Base-by-base conservation (phyloP, 352 stramenopile species). In the Pythium scleroteichum region DNA sequence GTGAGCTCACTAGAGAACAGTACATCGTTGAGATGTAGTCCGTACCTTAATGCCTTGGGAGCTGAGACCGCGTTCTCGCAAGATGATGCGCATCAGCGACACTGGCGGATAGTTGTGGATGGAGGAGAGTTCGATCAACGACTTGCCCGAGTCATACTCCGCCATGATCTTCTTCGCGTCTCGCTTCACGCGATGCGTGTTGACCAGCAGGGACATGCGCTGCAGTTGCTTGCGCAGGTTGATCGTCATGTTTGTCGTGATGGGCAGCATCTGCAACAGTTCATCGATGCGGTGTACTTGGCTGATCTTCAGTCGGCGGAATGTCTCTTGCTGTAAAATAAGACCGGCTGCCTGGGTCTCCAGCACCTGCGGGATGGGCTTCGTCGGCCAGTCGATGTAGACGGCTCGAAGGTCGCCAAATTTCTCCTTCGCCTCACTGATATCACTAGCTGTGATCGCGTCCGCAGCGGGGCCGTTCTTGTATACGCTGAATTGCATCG, bases 181-280 rank as follows among this genome's bases (percentile, higher is more conserved):
- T 22, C 78, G 78, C 24, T 83, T 82, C 4, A 94, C 82, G 59
- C 85, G 85, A 60, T 92, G 82, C 49, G 85, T 92, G 54, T 94
- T 94, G n/a, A 94, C 82, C 19, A 94, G 55, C 42, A 94, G 66
- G 39, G 82, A 92, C 82, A 92, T 92, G 40, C 85, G 82, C 71
- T 90, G 79, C 39, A 94, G 51, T 66, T 94, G 85, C 62, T 94
- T 94, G 47, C 82, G 77, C 61, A 94, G 59, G 53, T 94, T 94
- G 33, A 94, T 79, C 26, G 85, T 94, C 79, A 94, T 88, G 59
- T 94, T 94, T 57, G 85, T 83, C 9, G 82, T 92, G 65, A 94
- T 94, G 20, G 85, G 85, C 62, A 94, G 72, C 85, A 94, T 88
- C 62, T 90, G 75, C 60, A 94, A 45, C 9, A 92, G 67, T 32